Evolutionary conservation across 768 basidiomycete genomes (phyloP), one percentile per base, ranked within the genome.

Genomic region (Psilocybe tampanensis): DNA sequence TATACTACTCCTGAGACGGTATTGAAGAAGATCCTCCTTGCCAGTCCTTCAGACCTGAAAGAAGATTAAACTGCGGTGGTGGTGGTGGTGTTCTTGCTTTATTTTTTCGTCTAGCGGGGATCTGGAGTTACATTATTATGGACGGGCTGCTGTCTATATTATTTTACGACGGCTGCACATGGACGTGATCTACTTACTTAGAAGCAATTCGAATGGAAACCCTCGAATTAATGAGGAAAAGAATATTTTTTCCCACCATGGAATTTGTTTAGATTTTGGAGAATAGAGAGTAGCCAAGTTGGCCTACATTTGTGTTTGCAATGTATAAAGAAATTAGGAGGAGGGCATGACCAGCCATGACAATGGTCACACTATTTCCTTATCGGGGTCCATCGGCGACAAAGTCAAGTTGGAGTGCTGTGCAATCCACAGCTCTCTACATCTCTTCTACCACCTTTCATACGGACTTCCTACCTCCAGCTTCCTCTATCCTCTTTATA

Each of bases 361-460:
- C 36, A 39, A n/a, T 15, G 36, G 64, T 67, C 64, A 67, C 64
- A 60, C 55, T 47, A 56, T 67, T 73, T 60, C 72, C 72, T 73
- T 75, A 75, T 77, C 74, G 65, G 72, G 72, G 54, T 60, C 68
- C 62, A 75, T 75, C 72, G 68, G 61, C 59, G 47, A 60, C 49
- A 50, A 56, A 56, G 60, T 59, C 53, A 42, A 48, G n/a, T n/a
- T 43, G 51, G 39, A 41, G 33, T 56, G 54, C 63, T 55, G 54
- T 54, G 47, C 61, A 52, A 33, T 57, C 55, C 54, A 59, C 55
- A 52, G 53, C 44, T 22, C 51, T 47, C 47, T 36, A 50, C 60
- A 34, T 13, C 42, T 32, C 36, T 36, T 47, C 43, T 50, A 54
- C 24, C 44, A 54, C 36, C 29, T 50, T 18, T 19, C 34, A 29